Evolutionary conservation across 805 yeast genomes (phyloP).

Genomic region (Clavispora asparagi): DNA sequence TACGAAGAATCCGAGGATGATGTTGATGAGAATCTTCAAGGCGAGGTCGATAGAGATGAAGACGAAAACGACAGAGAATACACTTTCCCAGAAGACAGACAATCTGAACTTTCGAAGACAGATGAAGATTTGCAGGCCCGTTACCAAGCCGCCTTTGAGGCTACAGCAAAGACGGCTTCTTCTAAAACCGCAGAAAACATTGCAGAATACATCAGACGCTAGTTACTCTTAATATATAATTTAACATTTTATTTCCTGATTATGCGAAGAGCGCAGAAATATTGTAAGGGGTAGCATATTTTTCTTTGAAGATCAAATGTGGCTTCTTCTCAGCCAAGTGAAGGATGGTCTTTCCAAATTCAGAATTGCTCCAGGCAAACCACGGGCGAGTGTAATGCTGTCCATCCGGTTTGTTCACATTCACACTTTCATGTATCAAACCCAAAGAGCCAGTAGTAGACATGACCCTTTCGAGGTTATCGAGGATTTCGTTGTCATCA

Average conservation of each 20-base stretch:
- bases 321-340: slow-evolving; percentile 73
- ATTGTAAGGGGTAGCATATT: slow-evolving; percentile 25
- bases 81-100: slow-evolving; percentile 64
- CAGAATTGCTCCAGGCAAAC: slow-evolving; percentile 95
- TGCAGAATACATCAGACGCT: slow-evolving; percentile 51
- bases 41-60: slow-evolving; percentile 44
- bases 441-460: slow-evolving; percentile 70
- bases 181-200: slow-evolving; percentile 68
- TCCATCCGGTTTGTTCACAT: slow-evolving; percentile 51
- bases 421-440: slow-evolving; percentile 75
- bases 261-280: slow-evolving; percentile 19
- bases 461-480: slow-evolving; percentile 46
- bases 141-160: slow-evolving; percentile 69
- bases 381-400: slow-evolving; percentile 69
- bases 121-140: slow-evolving; percentile 56
- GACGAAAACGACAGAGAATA: slow-evolving; percentile 55
- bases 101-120: slow-evolving; percentile 49
- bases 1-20: slow-evolving; percentile 45
- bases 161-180: slow-evolving; percentile 55
- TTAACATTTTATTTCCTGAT: neutral
- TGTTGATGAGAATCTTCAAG: slow-evolving; percentile 43
- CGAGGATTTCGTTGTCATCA: slow-evolving; percentile 62
- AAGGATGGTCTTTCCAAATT: slow-evolving; percentile 81
- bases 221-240: neutral
- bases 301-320: slow-evolving; percentile 55